Evolutionary conservation across 345 rosid genomes (phyloP), one percentile per base, ranked within the genome.

Genomic region (Garcia nutans): DNA sequence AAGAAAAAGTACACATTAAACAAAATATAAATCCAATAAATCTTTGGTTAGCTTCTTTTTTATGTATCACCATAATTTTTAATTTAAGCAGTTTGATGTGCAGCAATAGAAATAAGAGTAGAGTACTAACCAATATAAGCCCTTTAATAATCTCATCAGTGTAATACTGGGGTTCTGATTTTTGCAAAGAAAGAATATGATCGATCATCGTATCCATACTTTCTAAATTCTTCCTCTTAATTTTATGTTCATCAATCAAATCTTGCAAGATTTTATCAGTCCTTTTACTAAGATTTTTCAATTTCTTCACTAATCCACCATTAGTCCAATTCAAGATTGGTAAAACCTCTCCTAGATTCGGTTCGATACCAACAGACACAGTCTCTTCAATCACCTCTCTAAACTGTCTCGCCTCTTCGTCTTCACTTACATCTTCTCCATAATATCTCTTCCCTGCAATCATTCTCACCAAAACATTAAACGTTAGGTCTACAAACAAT

Each of bases 101-200:
- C 2, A 28, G 2, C 31, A 28, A 28, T 28, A 45, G 50, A 8
- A 8, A 45, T 15, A 19, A 44, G 31, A 1, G 31, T 28, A 28
- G 31, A 70, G 1, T 7, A 65, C 68, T 74, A 7, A 80, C 79
- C 75, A 75, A 15, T 3, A 70, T 22, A 37, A 79, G 80, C 5
- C 89, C 87, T 81, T 89, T 88, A 79, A 87, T 89, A 37, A 79
- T 85, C 26, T 80, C 79, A 76, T 89, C 90, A 0, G 79, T 76
- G 76, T 87, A 85, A 72, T 79, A 74, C 2, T 85, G 79, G 45
- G 88, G 88, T 26, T 86, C 72, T 0, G 85, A 78, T 19, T 83
- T 76, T 57, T 86, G 89, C 69, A 80, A 71, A 19, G 79, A 52
- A 15, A 90, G 84, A 20, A 90, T 49, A 74, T 84, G 91, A 73